Conservation (phyloP, 2,329 filamentous ascomycete genomes). For the Gliomastix tumulicola region DNA sequence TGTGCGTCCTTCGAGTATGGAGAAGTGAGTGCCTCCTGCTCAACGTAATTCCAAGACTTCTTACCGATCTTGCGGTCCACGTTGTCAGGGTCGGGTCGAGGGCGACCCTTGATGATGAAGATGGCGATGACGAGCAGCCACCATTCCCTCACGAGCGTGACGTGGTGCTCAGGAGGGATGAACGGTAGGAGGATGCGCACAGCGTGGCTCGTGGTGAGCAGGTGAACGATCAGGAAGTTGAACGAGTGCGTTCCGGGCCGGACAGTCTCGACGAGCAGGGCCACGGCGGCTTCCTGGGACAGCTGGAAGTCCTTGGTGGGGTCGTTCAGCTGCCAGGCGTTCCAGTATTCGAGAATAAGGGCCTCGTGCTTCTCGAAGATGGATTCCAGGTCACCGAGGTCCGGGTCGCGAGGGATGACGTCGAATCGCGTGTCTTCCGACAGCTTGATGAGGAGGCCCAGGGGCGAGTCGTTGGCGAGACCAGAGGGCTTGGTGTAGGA, state of each 20-base stretch:
- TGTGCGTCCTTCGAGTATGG: slow-evolving; percentile 67
- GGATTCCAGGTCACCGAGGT: slow-evolving; percentile 54
- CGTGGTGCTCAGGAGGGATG: slow-evolving; percentile 65
- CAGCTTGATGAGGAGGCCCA: slow-evolving; percentile 67
- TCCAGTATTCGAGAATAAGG: slow-evolving; percentile 81
- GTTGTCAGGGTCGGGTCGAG: slow-evolving; percentile 59
- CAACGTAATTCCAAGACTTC: slow-evolving; percentile 71
- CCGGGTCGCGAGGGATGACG: slow-evolving; percentile 51
- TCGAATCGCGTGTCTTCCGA: slow-evolving; percentile 64
- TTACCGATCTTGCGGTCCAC: slow-evolving; percentile 53
- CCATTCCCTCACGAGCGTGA: slow-evolving; percentile 75
- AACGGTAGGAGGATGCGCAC: slow-evolving; percentile 78
- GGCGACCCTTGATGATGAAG: slow-evolving; percentile 71
- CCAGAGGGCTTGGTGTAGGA: slow-evolving; percentile 61
- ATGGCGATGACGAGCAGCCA: slow-evolving; percentile 76
- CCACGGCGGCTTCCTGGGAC: slow-evolving; percentile 56
- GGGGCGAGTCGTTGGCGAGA: slow-evolving; percentile 53
- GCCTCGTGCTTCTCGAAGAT: slow-evolving; percentile 65
- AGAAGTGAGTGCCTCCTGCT: slow-evolving; percentile 62
- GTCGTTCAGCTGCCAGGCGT: slow-evolving; percentile 69
- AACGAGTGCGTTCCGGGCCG: slow-evolving; percentile 55
- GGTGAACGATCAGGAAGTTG: slow-evolving; percentile 77
- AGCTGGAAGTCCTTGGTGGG: slow-evolving; percentile 69
- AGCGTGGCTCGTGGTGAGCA: slow-evolving; percentile 82
- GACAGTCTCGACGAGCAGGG: slow-evolving; percentile 56